These are phyloP conservation scores for Aspergillus fijiensis DNA, from an alignment of 2,329 filamentous ascomycete species.

Conservation along the genomic window DNA sequence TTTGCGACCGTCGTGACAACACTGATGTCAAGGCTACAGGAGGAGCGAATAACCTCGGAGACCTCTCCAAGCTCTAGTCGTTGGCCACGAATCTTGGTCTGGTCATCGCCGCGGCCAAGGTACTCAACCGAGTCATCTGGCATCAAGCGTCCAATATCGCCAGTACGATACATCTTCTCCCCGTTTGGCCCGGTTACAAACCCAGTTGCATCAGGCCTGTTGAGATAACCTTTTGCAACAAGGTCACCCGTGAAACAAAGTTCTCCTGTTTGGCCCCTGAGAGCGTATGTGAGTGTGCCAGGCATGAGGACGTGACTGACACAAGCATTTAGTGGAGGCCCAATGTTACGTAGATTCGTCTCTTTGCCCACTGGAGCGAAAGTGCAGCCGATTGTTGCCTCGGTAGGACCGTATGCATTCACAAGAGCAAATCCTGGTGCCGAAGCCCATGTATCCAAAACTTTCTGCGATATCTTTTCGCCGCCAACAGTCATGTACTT, in stretches of 20 bases:
- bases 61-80: conserved; percentile 79
- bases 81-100: conserved; percentile 80
- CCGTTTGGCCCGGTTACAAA: conserved; percentile 21
- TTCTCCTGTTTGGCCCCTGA: conserved; percentile 31
- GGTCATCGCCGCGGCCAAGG: conserved; percentile 72
- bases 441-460: conserved; percentile 33
- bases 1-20: conserved; percentile 32
- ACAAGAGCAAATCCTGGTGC: conserved; percentile 24
- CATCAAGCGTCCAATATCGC: conserved; percentile 77
- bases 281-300: conserved; percentile 23
- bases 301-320: conserved; percentile 30
- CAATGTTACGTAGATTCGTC: conserved; percentile 33
- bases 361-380: conserved; percentile 24
- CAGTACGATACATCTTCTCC: conserved; percentile 69
- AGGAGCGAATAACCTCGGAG: conserved; percentile 30
- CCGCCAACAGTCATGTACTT: conserved; percentile 35
- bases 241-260: conserved; percentile 31
- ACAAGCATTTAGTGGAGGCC: conserved; percentile 26
- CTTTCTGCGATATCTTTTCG: conserved; percentile 36
- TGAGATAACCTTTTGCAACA: conserved; percentile 31
- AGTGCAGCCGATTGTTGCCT: conserved; percentile 37
- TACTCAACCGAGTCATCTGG: conserved; percentile 73
- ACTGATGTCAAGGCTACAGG: conserved; percentile 21
- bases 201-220: conserved; percentile 28
- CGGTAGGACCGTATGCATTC: conserved; percentile 39